Evolutionary conservation across 345 rosid genomes (phyloP), one percentile per base, ranked within the genome.

Genomic region (Raphanus raphanistrum): DNA sequence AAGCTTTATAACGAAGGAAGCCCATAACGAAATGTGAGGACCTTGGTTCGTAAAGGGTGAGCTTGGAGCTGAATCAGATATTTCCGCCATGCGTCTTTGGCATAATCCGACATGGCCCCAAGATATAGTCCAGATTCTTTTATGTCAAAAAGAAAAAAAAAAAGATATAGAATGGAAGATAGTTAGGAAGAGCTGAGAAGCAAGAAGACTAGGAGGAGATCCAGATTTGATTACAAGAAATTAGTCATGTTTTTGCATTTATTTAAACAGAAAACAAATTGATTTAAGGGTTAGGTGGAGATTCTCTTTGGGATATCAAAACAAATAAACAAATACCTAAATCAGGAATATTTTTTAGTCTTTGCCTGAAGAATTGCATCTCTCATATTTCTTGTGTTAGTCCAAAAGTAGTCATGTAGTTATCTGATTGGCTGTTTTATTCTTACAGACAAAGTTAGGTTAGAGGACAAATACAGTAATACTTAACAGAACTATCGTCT

Each of bases 21-120:
- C 50, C 12, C 48, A 72, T 36, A 5, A 55, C 7, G 2, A 10
- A 3, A 21, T 55, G 58, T 11, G 10, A 71, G 16, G 17, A 62
- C 97, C 96, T 92, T 92, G 65, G 98, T 94, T 81, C 94, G 77
- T 35, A 90, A 89, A 80, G 97, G 98, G 79, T 87, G 87, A 6
- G 82, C 84, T 82, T 90, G 94, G 61, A 92, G 97, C 87, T 92
- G 98, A 61, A 90, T 88, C 65, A 94, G 81, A 79, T 94, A 90
- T 54, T 89, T 90, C 79, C 91, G 80, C 96, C 97, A 94, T 29
- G 95, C 94, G n/a, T 87, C 92, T 80, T 90, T 86, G 66, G 84
- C 90, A 3, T 80, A 66, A 69, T 90, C 97, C 25, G 91, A 86
- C 98, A 94, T 93, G 82, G 41, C 70, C 6, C 1, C 66, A 82